Base-by-base conservation (phyloP, 225 moss, liverwort and hornwort genomes). In the Straminergon stramineum region DNA sequence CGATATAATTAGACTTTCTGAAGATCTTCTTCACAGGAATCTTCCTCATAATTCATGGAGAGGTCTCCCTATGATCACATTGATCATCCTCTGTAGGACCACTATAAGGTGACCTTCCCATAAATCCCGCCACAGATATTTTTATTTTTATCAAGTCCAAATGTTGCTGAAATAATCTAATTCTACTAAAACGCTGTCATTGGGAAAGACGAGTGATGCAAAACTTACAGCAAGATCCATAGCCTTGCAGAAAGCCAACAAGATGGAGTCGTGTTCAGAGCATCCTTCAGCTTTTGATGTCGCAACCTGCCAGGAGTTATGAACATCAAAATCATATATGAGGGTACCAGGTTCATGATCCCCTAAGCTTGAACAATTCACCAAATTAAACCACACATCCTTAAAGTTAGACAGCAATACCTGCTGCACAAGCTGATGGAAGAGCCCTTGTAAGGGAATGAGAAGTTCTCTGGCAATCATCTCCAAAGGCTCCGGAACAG, bases 341-440 rank as follows among this genome's bases (percentile, higher is more conserved):
- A 37, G 35, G 43, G n/a, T 53, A n/a, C 34, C 41, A 81, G 34
- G 64, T 64, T 62, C 79, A 80, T 45, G 48, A 85, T 27, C 28
- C 37, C 71, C 48, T 20, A 57, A 76, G 35, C 61, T 68, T 60
- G 16, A 79, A 65, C 34, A 53, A 28, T 31, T 32, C 61, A 43
- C 75, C 32, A 32, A 65, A 89, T 52, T 56, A 32, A 39, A 71
- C 80, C 60, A 79, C 21, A 32, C 19, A 10, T 87, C 26, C 32
- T 34, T 23, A 51, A 65, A 65, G 52, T 70, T 75, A 61, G 67
- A 81, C 55, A 74, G 53, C 32, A 86, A 79, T 91, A 95, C 97
- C 95, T 97, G 95, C 90, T 94, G 95, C 87, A 96, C 96, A 84
- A 97, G 95, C 93, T 96, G 95, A 90, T 96, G 96, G 71, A 97